Evolutionary conservation across 768 basidiomycete genomes (phyloP), one percentile per base, ranked within the genome.

Genomic region (Lanmaoa pseudosensibilis): DNA sequence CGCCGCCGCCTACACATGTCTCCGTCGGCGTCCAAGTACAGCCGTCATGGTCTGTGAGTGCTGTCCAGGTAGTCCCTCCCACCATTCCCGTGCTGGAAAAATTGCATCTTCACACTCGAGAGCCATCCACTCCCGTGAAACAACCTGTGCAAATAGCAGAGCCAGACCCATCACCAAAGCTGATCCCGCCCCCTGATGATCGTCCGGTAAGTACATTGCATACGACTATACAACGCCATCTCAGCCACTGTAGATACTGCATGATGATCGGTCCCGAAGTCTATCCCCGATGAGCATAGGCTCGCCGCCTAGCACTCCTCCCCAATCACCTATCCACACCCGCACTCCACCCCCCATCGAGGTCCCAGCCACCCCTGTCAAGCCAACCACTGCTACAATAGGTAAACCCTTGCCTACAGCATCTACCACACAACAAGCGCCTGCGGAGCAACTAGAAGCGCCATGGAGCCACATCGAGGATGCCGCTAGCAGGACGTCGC

Each of bases 201-300:
- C 56, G 23, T 58, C 53, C 40, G 19, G 70, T 72, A 57, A 59
- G 70, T 67, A 33, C 44, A 32, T 23, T 52, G 16, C 16, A 54
- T 41, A 50, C 52, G 8, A 23, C 49, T 37, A 32, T 43, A 45
- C 15, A 41, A 34, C 52, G 5, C 44, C 2, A 36, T 63, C 71
- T 74, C 65, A 72, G 68, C n/a, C 52, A 32, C 39, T 51, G 65
- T 68, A 67, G 73, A 74, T 61, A 72, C 58, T 56, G 41, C 50
- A 50, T 46, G 61, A 62, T 40, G 71, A 68, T 50, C 70, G 54
- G 50, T 76, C 78, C 18, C 73, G 81, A 54, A 86, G 80, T 68
- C 71, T 83, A 45, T 83, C 83, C 46, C 83, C 83, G 1, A 85
- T 84, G 83, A 86, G 85, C 52, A 74, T 86, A 41, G 83, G 80